phyloP scores from a whole-genome alignment of 2,329 filamentous ascomycete species.

The Ploettnerulaceae sp. region DNA sequence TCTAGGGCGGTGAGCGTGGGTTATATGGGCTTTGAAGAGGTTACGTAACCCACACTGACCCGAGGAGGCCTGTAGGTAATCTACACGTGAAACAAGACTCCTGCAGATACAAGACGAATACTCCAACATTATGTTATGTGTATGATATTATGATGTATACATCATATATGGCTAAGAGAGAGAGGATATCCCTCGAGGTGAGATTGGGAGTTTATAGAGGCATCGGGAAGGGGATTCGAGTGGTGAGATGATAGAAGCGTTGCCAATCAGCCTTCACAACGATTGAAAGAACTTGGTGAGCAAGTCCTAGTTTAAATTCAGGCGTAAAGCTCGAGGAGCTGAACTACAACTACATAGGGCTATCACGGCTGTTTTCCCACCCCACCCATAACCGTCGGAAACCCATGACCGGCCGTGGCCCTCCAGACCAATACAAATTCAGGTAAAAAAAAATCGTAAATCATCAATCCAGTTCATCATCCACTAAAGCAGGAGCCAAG shows the following conservation, averaged over 20 bases:
- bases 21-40: no score
- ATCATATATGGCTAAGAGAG: no score
- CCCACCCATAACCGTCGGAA: not conserved
- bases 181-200: no score
- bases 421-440: not conserved
- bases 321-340: conserved; percentile 1
- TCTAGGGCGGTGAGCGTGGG: no score
- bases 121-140: no score
- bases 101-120: no score
- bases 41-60: no score
- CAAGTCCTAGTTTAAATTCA: not conserved
- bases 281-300: not conserved
- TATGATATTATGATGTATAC: no score
- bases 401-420: not conserved
- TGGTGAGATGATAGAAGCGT: not conserved
- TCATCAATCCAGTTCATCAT: conserved; percentile 2
- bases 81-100: no score
- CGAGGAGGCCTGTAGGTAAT: no score
- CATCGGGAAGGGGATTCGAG: no score
- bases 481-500: not conserved
- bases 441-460: conserved; percentile 4
- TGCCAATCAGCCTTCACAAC: not conserved
- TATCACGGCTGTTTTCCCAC: not conserved
- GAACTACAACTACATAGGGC: conserved; percentile 11
- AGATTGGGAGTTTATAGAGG: no score